These are phyloP conservation scores for Trichosporon sp. DNA, from an alignment of 1,284 basidiomycete genomes.

Conservation along the genomic window DNA sequence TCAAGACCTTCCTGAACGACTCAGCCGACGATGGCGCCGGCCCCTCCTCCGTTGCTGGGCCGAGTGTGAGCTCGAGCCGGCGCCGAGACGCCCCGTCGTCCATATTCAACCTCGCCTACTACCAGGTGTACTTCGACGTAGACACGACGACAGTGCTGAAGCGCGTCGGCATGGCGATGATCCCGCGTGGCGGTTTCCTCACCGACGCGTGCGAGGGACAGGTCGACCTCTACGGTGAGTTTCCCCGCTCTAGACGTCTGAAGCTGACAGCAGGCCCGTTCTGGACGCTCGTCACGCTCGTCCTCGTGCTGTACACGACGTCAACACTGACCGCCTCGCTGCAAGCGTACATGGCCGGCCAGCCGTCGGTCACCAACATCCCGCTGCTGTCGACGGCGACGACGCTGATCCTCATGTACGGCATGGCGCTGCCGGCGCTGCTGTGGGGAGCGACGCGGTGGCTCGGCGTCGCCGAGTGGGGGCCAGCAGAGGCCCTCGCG, in stretches of 20 bases:
- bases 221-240: slow-evolving; percentile 53
- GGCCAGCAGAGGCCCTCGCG: slow-evolving; percentile 62
- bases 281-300: slow-evolving; percentile 89
- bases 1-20: slow-evolving; percentile 43
- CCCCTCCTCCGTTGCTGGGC: background rate
- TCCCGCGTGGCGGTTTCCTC: slow-evolving; percentile 51
- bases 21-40: slow-evolving; percentile 5
- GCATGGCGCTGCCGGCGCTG: slow-evolving; percentile 68
- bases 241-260: background rate
- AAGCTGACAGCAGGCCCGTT: slow-evolving; percentile 63
- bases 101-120: slow-evolving; percentile 51
- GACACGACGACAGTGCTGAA: slow-evolving; percentile 50
- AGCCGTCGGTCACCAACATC: slow-evolving; percentile 57
- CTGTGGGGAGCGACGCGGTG: slow-evolving; percentile 68
- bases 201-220: slow-evolving; percentile 50
- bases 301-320: slow-evolving; percentile 83
- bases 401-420: slow-evolving; percentile 78
- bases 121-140: slow-evolving; percentile 53
- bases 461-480: slow-evolving; percentile 78
- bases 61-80: background rate
- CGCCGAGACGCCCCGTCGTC: slow-evolving; percentile 36
- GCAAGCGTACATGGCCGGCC: slow-evolving; percentile 65
- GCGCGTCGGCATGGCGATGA: slow-evolving; percentile 49
- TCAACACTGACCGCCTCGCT: slow-evolving; percentile 83
- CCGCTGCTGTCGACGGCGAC: slow-evolving; percentile 74